Evolutionary conservation across 2,329 filamentous ascomycete species (phyloP).

Genomic region (Aureobasidium sp.): DNA sequence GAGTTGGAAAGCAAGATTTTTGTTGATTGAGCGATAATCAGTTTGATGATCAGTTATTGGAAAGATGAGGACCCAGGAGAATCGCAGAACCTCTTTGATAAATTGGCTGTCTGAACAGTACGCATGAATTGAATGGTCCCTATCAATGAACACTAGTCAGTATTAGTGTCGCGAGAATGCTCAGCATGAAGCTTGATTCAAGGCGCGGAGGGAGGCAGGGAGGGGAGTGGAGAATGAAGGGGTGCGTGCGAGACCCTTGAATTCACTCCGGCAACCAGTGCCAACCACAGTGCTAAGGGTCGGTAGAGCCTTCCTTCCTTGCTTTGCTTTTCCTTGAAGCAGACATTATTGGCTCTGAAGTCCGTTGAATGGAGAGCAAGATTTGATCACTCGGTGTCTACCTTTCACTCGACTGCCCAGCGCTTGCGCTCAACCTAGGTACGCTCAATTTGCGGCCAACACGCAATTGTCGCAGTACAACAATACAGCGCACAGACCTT

Average conservation of each 20-base stretch:
- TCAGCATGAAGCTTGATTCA: neutral
- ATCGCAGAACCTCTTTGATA: neutral
- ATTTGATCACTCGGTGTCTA: neutral
- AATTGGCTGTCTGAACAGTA: neutral
- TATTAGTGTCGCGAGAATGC: neutral
- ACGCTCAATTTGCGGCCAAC: too few relatives aligned
- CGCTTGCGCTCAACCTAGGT: neutral
- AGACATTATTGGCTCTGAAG: neutral
- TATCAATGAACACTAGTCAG: neutral
- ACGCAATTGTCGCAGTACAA: neutral
- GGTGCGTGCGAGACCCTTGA: constrained; percentile 10
- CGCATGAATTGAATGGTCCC: neutral
- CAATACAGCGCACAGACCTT: constrained; percentile 4
- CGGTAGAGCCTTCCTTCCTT: neutral
- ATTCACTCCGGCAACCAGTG: neutral
- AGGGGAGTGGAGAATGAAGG: neutral
- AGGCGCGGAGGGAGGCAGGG: neutral
- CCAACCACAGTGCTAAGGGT: neutral
- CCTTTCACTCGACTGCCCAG: neutral
- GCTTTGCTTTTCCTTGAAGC: neutral
- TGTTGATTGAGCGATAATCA: constrained; percentile 17
- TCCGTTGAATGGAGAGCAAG: too few relatives aligned
- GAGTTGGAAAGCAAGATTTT: constrained; percentile 52
- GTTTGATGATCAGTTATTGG: neutral
- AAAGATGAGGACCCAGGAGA: neutral